Evolutionary conservation across 139 green algal species (phyloP), one percentile per base, ranked within the genome.

Genomic region (Chlorella sp.): DNA sequence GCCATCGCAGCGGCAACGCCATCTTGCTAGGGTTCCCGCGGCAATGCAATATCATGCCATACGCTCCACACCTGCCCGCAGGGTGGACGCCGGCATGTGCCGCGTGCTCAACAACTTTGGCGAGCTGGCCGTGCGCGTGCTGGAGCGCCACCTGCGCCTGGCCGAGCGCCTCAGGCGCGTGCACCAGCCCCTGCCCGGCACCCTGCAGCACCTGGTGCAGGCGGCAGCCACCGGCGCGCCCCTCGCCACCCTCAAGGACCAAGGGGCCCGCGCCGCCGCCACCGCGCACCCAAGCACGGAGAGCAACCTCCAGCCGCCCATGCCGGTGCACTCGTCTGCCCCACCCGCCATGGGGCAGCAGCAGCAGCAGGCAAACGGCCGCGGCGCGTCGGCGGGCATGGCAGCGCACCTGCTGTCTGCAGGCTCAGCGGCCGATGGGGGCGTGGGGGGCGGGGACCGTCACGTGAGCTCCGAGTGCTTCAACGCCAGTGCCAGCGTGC

Each of bases 41-140:
- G 59, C 23, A 14, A 64, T 64, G 59, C 59, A 31, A 55, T 55
- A 55, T 64, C 59, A 17, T 31, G 31, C 31, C 22, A 42, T n/a
- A 4, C 6, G 27, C 3, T 20, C 5, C 62, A 35, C 6, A 68
- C 30, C 27, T 6, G 14, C 59, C 32, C 33, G 2, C 74, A 80
- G 75, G 55, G 72, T 82, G 55, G 76, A 82, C 30, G 76, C 76
- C 1, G 82, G 91, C 60, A 71, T 86, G 32, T 82, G 79, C 75
- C 87, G 86, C 30, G 49, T 95, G 51, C 83, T 94, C 36, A 78
- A 81, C 51, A 89, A 92, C 67, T 89, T 93, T 76, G 85, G 88
- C 3, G 88, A 94, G 73, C 72, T 95, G 20, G 84, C 85, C 0
- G 80, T 92, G 59, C 76, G 86, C 2, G 88, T 90, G 64, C 81